A percentile compares a stretch with the other conserved stretches of the same genome.
Evolutionary conservation across 192 early-diverging fungal species (phyloP).

Genomic region (Entomortierella lignicola): DNA sequence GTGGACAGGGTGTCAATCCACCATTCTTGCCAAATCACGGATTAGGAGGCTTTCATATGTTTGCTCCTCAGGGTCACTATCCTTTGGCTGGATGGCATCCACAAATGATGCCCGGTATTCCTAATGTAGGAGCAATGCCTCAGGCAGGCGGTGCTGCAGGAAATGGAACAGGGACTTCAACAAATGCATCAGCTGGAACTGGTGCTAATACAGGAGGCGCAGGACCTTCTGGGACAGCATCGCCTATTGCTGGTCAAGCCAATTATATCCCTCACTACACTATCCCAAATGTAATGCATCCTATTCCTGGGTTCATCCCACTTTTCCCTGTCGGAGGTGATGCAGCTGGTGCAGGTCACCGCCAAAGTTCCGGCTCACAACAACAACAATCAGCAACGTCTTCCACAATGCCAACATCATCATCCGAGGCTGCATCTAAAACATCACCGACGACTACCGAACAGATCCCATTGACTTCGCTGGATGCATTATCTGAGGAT

Average conservation of each 20-base stretch:
- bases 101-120: conserved; percentile 14
- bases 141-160: conserved; percentile 14
- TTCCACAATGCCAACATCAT: conserved; percentile 11
- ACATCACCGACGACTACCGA: conserved; percentile 26
- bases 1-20: not conserved
- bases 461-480: conserved; percentile 43
- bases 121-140: conserved; percentile 25
- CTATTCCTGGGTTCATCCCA: conserved; percentile 55
- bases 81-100: conserved; percentile 41
- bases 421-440: conserved; percentile 7
- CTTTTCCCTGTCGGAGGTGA: conserved; percentile 42
- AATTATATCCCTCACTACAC: conserved; percentile 33
- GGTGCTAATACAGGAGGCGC: conserved; percentile 2
- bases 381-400: conserved; percentile 28
- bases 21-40: conserved; percentile 17
- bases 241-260: not conserved
- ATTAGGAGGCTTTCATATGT: conserved; percentile 23
- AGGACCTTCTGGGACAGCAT: conserved; percentile 2
- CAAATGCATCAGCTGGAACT: conserved; percentile 25
- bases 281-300: conserved; percentile 38
- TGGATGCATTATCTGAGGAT: conserved; percentile 65
- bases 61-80: conserved; percentile 42
- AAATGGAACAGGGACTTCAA: not conserved
- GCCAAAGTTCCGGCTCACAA: not conserved
- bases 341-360: conserved; percentile 10